Evolutionary conservation across 1,284 basidiomycete genomes (phyloP), one percentile per base, ranked within the genome.

Genomic region (Kalmanozyma brasiliensis): DNA sequence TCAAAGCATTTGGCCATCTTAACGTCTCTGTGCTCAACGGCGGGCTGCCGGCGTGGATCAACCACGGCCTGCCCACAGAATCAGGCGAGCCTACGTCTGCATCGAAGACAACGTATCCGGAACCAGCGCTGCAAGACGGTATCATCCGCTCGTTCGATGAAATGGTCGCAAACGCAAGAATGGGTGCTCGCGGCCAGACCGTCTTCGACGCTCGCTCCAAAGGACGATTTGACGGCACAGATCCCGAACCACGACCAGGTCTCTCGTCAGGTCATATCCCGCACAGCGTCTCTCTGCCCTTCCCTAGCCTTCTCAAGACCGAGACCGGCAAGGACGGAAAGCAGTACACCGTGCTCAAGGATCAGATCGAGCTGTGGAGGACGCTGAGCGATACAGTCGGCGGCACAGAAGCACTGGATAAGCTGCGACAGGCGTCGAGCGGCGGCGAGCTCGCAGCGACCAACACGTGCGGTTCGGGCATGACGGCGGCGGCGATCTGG

Each of bases 401-500:
- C 3, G 70, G 76, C 13, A 73, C 52, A 33, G 69, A 75, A 32
- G 60, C 68, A 3, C 60, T 80, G 37, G 80, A 82, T 22, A 75
- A 74, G 61, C 48, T 80, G 34, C 52, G 79, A 14, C 78, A 81
- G 46, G 79, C 71, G 16, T 69, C 66, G 36, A 63, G 64, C 29
- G 76, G 73, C 14, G 68, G 68, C 20, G 62, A 71, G 47, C 44
- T 71, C 13, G 62, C 62, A 6, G 61, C 62, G 4, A 74, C 81
- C 6, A 73, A 66, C 19, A 82, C 80, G 13, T 84, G 84, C 40
- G 84, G 84, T 8, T 80, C 76, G 74, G 96, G 96, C 16, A 98
- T 99, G 96, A 97, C 94, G 13, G 96, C 96, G 3, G 92, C 88
- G 7, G 85, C 96, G 7, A 86, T 97, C 11, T 97, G 94, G 93